phyloP scores from a whole-genome alignment of 192 early-diverging fungal genomes.

The Helicostylum pulchrum region DNA sequence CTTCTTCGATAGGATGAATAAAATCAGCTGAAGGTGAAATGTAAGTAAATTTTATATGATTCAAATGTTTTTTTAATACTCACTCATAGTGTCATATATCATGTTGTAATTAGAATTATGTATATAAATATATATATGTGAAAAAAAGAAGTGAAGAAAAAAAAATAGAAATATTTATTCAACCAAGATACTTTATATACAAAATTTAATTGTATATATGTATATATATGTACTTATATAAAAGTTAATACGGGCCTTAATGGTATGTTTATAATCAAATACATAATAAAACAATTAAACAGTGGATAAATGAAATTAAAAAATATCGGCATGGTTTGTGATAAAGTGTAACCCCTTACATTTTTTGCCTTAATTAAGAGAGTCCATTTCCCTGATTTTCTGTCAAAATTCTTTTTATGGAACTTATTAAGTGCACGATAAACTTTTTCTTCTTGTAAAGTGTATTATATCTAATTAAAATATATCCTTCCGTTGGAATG shows the following conservation, averaged over 20 bases:
- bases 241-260: too few relatives aligned
- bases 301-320: constrained; percentile 8
- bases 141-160: neutral
- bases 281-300: neutral
- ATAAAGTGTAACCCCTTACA: constrained; percentile 3
- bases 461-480: too few relatives aligned
- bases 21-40: neutral
- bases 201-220: neutral
- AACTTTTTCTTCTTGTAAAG: too few relatives aligned
- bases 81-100: neutral
- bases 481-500: too few relatives aligned
- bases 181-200: neutral
- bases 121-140: neutral
- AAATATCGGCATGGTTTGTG: neutral
- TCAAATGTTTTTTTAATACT: neutral
- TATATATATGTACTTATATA: constrained; percentile 6
- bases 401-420: constrained; percentile 5
- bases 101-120: neutral
- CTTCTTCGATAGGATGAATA: neutral
- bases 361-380: constrained; percentile 2
- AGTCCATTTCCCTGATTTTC: too few relatives aligned
- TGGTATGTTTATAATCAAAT: too few relatives aligned
- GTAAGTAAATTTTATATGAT: neutral
- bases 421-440: constrained; percentile 6
- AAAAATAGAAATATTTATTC: neutral